Conservation (phyloP, 176 grass and related monocot species). For the Avena sativa region DNA sequence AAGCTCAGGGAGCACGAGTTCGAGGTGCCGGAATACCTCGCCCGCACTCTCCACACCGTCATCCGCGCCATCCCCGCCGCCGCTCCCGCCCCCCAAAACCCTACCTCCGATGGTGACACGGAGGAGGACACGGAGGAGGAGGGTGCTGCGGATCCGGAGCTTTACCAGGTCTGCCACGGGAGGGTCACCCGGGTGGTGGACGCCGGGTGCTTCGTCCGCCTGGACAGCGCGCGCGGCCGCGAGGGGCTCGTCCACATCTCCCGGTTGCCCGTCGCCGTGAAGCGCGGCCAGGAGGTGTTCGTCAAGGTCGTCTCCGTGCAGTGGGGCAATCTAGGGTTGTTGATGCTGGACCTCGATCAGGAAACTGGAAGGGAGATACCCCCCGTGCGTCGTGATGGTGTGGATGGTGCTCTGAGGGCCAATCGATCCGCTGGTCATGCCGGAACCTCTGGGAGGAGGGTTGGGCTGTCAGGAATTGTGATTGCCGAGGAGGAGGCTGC, state of each 20-base stretch:
- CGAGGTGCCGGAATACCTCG: slow-evolving; percentile 56
- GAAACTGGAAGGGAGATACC: slow-evolving; percentile 63
- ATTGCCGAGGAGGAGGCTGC: slow-evolving; percentile 51
- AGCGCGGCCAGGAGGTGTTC: slow-evolving; percentile 68
- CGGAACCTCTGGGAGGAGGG: slow-evolving; percentile 23
- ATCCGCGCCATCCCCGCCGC: slow-evolving; percentile 51
- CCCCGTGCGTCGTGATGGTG: slow-evolving; percentile 31
- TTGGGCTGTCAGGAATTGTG: slow-evolving; percentile 59
- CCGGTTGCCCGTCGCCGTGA: slow-evolving; percentile 56
- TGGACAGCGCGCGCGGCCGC: slow-evolving; percentile 51
- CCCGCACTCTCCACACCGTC: slow-evolving; percentile 57
- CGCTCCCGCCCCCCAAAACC: background rate
- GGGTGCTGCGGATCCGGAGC: slow-evolving; percentile 50
- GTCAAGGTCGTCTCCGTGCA: slow-evolving; percentile 70
- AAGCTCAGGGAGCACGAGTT: slow-evolving; percentile 44
- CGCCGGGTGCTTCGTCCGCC: slow-evolving; percentile 70
- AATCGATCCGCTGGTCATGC: slow-evolving; percentile 23
- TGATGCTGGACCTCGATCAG: slow-evolving; percentile 75
- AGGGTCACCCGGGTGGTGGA: slow-evolving; percentile 60
- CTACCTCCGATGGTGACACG: background rate
- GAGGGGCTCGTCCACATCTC: slow-evolving; percentile 83
- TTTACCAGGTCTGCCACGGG: slow-evolving; percentile 61
- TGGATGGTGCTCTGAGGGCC: slow-evolving; percentile 19
- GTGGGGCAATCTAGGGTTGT: slow-evolving; percentile 59
- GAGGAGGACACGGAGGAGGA: slow-evolving; percentile 12